Conservation (phyloP, 2,329 filamentous ascomycete genomes). For the Fusarium newnesense region DNA sequence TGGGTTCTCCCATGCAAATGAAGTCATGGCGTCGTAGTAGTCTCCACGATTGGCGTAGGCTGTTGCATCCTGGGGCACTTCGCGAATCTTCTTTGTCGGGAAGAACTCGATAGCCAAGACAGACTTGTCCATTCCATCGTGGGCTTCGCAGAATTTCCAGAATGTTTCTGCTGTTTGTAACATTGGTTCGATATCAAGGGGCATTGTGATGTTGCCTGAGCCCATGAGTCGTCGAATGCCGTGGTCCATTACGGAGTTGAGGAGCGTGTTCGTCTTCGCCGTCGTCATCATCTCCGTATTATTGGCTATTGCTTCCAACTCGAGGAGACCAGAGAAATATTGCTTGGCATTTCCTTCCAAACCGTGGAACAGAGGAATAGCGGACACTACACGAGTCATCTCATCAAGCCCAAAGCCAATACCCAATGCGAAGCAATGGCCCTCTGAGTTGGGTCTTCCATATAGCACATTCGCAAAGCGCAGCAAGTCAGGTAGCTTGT, state of each 20-base stretch:
- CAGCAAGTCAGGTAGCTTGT: conserved; percentile 41
- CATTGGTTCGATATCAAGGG: conserved; percentile 46
- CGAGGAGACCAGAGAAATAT: conserved; percentile 37
- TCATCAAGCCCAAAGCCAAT: conserved; percentile 38
- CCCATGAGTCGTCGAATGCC: conserved; percentile 42
- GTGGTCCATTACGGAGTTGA: conserved; percentile 41
- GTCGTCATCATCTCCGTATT: conserved; percentile 33
- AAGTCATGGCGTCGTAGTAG: conserved; percentile 56
- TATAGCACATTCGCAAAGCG: conserved; percentile 38
- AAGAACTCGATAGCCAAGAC: conserved; percentile 54
- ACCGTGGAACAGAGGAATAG: conserved; percentile 39
- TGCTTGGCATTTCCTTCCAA: conserved; percentile 18
- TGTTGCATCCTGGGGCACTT: conserved; percentile 50
- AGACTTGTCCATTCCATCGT: conserved; percentile 37
- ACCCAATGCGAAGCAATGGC: conserved; percentile 40
- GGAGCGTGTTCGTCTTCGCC: conserved; percentile 37
- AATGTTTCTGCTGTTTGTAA: conserved; percentile 46
- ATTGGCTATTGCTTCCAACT: conserved; percentile 6
- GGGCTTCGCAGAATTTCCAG: conserved; percentile 36
- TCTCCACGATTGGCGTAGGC: conserved; percentile 58
- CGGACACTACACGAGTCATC: conserved; percentile 23
- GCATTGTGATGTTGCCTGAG: conserved; percentile 46
- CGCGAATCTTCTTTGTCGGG: conserved; percentile 52
- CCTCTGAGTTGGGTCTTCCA: conserved; percentile 18
- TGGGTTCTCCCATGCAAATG: conserved; percentile 53